Conservation (phyloP, 2,329 filamentous ascomycete species). For the Trichothecium roseum region DNA sequence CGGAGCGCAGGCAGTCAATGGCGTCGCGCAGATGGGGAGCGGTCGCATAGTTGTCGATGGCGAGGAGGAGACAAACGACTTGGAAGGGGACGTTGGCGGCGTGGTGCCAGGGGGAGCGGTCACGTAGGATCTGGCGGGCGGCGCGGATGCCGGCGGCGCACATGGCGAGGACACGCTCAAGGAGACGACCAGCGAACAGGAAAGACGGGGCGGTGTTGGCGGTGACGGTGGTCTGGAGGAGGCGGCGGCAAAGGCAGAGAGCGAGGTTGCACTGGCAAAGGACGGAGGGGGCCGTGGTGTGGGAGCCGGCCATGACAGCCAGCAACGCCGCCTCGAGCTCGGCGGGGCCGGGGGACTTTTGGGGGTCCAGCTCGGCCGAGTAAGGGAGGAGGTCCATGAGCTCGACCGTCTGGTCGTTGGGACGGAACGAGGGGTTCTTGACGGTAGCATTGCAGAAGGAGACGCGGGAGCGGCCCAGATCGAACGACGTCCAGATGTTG, state of each 20-base stretch:
- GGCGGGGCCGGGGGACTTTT: conserved; percentile 25
- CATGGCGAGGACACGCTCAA: conserved; percentile 36
- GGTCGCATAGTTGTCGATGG: conserved; percentile 40
- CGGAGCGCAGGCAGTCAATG: conserved; percentile 33
- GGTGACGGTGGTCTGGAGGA: conserved; percentile 35
- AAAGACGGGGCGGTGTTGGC: no score
- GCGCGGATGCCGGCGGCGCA: conserved; percentile 33
- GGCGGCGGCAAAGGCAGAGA: conserved; percentile 42
- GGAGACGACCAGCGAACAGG: no score
- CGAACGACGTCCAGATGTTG: conserved; percentile 49
- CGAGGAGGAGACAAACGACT: conserved; percentile 42
- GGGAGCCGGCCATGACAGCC: conserved; percentile 26
- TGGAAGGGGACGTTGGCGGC: conserved; percentile 51
- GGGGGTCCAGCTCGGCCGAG: conserved; percentile 43
- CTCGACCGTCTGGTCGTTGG: conserved; percentile 33
- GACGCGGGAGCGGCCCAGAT: conserved; percentile 44
- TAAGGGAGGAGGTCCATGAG: conserved; percentile 41
- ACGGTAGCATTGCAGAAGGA: conserved; percentile 33
- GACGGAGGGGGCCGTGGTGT: conserved; percentile 30
- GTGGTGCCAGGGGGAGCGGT: conserved; percentile 45
- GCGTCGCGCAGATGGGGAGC: conserved; percentile 37
- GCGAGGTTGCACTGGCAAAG: conserved; percentile 43
- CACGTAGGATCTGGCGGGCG: conserved; percentile 32
- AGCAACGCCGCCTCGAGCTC: conserved; percentile 32
- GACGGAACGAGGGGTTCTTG: conserved; percentile 23